Evolutionary conservation across 176 grass and related monocot species (phyloP).

Genomic region (Typha latifolia): DNA sequence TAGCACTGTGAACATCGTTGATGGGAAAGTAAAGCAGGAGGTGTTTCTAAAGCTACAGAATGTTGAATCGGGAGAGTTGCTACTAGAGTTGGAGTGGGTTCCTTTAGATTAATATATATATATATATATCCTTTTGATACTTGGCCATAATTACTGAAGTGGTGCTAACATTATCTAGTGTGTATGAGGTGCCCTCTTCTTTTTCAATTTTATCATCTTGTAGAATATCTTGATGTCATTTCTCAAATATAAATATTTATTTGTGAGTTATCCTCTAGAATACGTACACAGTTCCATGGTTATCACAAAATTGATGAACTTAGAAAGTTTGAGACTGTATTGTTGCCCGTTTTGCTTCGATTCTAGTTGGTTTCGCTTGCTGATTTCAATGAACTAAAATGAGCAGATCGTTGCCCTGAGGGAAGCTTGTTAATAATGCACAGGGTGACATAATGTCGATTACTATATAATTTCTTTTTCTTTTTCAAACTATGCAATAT

Average conservation of each 20-base stretch:
- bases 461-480: too few species aligned
- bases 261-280: too few species aligned
- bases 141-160: neutral
- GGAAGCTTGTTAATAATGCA: too few species aligned
- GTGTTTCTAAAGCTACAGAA: conserved; percentile 86
- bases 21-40: conserved; percentile 78
- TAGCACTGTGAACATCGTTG: conserved; percentile 66
- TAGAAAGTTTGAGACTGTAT: too few species aligned
- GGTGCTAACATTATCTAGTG: neutral
- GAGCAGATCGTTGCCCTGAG: too few species aligned
- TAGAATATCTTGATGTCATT: conserved; percentile 40
- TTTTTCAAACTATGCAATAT: too few species aligned
- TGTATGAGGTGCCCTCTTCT: neutral
- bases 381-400: too few species aligned
- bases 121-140: neutral
- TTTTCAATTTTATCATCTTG: conserved; percentile 22
- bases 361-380: too few species aligned
- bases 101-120: conserved; percentile 40
- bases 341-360: too few species aligned
- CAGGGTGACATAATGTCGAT: too few species aligned
- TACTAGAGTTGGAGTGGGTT: conserved; percentile 84
- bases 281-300: too few species aligned
- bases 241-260: neutral
- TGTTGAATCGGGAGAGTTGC: conserved; percentile 80
- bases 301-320: too few species aligned